Conservation (phyloP, 1,139 yeast species). For the Protomyces macrosporus region DNA sequence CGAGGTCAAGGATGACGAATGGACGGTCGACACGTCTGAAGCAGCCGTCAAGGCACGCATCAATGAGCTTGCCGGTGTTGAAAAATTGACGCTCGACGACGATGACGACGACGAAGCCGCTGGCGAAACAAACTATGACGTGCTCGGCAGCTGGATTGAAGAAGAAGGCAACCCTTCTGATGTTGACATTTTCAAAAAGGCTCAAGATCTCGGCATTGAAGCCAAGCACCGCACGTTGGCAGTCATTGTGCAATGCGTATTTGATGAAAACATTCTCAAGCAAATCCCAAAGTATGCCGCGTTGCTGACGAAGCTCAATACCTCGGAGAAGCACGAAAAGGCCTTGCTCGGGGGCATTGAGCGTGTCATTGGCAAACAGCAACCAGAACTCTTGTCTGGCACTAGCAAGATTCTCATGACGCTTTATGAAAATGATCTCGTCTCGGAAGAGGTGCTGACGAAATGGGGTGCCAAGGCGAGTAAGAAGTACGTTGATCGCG, state of each 20-base stretch:
- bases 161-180: constrained; percentile 66
- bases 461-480: constrained; percentile 90
- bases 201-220: constrained; percentile 68
- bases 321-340: constrained; percentile 61
- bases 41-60: constrained; percentile 96
- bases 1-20: constrained; percentile 76
- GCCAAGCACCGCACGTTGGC: constrained; percentile 74
- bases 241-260: constrained; percentile 85
- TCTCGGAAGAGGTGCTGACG: constrained; percentile 73
- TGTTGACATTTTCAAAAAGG: constrained; percentile 87
- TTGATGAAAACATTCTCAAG: constrained; percentile 68
- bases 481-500: constrained; percentile 90
- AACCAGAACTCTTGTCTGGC: constrained; percentile 64
- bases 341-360: constrained; percentile 94
- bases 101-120: constrained; percentile 43
- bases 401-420: constrained; percentile 78
- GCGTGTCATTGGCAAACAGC: constrained; percentile 79
- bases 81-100: constrained; percentile 40
- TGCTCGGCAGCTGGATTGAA: constrained; percentile 87
- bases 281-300: constrained; percentile 51
- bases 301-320: constrained; percentile 61
- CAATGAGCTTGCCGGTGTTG: constrained; percentile 62
- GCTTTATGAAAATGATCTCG: constrained; percentile 74
- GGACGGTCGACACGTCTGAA: constrained; percentile 98
- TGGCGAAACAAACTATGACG: constrained; percentile 49